Evolutionary conservation across 768 basidiomycete species (phyloP), one percentile per base, ranked within the genome.

Genomic region (Xerocomellus chrysenteron): DNA sequence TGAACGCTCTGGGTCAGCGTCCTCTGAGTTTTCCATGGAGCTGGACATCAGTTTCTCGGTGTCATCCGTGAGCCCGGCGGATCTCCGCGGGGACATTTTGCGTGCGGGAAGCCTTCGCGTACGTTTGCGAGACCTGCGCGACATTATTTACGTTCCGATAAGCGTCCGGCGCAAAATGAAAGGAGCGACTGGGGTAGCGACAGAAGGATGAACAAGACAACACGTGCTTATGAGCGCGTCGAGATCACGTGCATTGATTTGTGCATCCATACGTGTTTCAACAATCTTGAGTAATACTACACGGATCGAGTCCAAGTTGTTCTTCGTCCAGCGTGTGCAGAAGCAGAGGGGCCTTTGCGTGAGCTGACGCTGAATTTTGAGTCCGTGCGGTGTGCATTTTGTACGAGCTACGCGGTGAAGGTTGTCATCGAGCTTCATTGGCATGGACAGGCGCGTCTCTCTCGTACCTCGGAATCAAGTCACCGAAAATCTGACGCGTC

Each of bases 361-460:
- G 60, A 44, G 49, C 45, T 39, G 30, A 57, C 21, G n/a, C 45
- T 43, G 48, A 32, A 30, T 46, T 57, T 45, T 51, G 46, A 51
- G 58, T 53, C 39, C 24, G 21, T 30, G 42, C 33, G 39, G 53
- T 36, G 50, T 44, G 45, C 42, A 41, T 19, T 19, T 28, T 42
- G 32, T 37, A 19, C 47, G 19, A 21, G 32, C 16, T 19, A 52
- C 44, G 43, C 21, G 21, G 47, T 24, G 47, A 26, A 40, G 30
- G 30, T 24, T 16, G 26, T 19, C 45, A 39, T 26, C 11, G 33
- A 41, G 39, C 41, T 7, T 28, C 6, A 32, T 32, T 21, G 21
- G 21, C 54, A 80, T 80, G 80, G 73, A 75, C 50, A 79, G 75
- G 79, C 77, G 65, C 59, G 75, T 69, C 60, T 60, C 47, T 59